Evolutionary conservation across 257 asterid genomes (phyloP), one percentile per base, ranked within the genome.

Genomic region (Knoxia roxburghii): DNA sequence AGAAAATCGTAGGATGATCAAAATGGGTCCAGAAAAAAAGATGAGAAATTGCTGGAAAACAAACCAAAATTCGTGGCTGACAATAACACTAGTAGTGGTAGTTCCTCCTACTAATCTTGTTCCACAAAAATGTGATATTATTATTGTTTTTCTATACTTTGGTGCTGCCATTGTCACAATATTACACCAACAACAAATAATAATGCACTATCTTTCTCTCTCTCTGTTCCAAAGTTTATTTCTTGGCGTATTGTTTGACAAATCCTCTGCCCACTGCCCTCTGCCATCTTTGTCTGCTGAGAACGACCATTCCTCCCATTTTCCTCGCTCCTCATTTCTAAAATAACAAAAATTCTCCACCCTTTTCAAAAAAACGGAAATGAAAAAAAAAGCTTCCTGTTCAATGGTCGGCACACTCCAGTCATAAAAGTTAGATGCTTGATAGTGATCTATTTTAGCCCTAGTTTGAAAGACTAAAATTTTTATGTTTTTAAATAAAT

Each of bases 201-300:
- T 54, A 71, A 62, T 62, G 65, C 57, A 9, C 9, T n/a, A n/a
- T 37, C 41, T 37, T 37, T 4, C 6, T 29, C n/a, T 21, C 0
- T 37, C 67, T 11, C 57, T 52, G 58, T 63, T 71, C 55, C 30
- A 53, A 53, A 71, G 70, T 71, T 63, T 13, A 35, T 53, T 71
- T 71, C 66, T 63, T 64, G 75, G 69, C 70, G n/a, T 63, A 29
- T 71, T 39, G 57, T 63, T 63, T 32, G 70, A 52, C 51, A 41
- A 41, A 71, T 43, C 70, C 70, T 40, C 32, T 54, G 66, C 43
- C 58, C 29, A 46, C n/a, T n/a, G n/a, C n/a, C 65, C 58, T 43
- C 58, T 56, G 64, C 57, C 58, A 71, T 53, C 70, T 64, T 71
- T 63, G 45, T 46, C 30, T 33, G 48, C 29, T 20, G 74, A 51